phyloP scores from a whole-genome alignment of 192 early-diverging fungal genomes.

The Coemansia sp. region DNA sequence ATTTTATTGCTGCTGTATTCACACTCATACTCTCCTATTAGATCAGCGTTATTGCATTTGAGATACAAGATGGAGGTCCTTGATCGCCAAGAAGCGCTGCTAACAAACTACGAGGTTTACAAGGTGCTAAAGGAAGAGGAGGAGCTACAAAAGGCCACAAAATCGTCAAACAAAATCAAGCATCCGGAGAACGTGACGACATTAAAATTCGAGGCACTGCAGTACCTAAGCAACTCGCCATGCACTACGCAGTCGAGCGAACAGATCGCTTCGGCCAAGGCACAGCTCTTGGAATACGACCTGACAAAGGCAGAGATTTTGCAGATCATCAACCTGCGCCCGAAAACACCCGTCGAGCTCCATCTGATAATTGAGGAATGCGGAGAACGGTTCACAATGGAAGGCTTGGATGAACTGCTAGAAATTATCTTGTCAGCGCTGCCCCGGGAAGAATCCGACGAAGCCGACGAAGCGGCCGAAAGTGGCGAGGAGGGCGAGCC shows the following conservation, averaged over 20 bases:
- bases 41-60: neutral
- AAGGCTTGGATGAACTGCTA: conserved; percentile 57
- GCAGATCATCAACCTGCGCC: conserved; percentile 73
- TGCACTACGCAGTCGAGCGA: conserved; percentile 59
- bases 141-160: conserved; percentile 30
- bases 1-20: too few species aligned
- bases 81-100: conserved; percentile 60
- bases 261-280: conserved; percentile 55
- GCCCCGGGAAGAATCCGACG: conserved; percentile 35
- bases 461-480: neutral
- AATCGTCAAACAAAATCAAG: conserved; percentile 34
- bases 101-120: conserved; percentile 72
- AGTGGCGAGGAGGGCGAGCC: conserved; percentile 10
- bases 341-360: conserved; percentile 65
- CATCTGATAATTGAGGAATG: conserved; percentile 73
- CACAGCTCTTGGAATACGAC: conserved; percentile 45
- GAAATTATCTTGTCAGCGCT: conserved; percentile 51
- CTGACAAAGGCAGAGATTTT: conserved; percentile 74
- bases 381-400: conserved; percentile 61
- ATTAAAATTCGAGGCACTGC: conserved; percentile 60
- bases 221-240: conserved; percentile 61
- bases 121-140: conserved; percentile 60
- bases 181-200: conserved; percentile 66
- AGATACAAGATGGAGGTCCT: conserved; percentile 60
- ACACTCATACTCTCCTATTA: too few species aligned